phyloP scores from a whole-genome alignment of 768 basidiomycete species.

The Multifurca ochricompacta region DNA sequence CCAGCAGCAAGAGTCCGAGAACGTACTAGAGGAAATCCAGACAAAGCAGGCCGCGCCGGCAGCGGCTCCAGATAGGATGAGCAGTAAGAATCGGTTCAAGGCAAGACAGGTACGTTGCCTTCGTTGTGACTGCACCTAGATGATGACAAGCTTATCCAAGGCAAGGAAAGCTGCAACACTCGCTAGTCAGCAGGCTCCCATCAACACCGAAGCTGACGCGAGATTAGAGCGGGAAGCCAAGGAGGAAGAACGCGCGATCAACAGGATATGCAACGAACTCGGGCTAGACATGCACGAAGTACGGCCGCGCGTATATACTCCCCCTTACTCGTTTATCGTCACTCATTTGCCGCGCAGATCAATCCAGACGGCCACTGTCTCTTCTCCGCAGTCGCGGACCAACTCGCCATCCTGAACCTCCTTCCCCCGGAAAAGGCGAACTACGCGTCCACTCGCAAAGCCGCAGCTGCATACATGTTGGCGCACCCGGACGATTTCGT shows the following conservation, averaged over 20 bases:
- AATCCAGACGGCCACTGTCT: constrained; percentile 95
- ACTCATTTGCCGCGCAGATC: constrained; percentile 42
- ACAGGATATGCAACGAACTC: constrained; percentile 54
- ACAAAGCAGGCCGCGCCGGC: not conserved
- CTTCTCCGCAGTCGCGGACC: constrained; percentile 90
- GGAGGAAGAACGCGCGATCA: constrained; percentile 61
- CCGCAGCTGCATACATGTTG: constrained; percentile 76
- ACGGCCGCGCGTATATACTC: constrained; percentile 13
- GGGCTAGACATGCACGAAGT: constrained; percentile 62
- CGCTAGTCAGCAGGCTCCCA: constrained; percentile 42
- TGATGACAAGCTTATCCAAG: constrained; percentile 32
- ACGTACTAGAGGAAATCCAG: constrained; percentile 40
- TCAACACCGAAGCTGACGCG: constrained; percentile 53
- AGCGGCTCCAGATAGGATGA: constrained; percentile 34
- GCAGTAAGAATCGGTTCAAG: constrained; percentile 55
- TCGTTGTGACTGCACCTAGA: not conserved
- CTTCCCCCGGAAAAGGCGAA: constrained; percentile 50
- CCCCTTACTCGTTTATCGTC: not conserved
- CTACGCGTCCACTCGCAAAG: constrained; percentile 51
- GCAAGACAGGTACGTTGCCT: constrained; percentile 56
- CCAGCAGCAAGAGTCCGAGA: constrained; percentile 39
- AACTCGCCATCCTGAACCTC: constrained; percentile 67
- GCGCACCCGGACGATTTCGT: constrained; percentile 84
- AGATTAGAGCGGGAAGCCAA: constrained; percentile 55
- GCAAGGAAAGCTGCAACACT: constrained; percentile 64